phyloP scores from a whole-genome alignment of 495 filamentous ascomycete species.

The Daldinia childiae region DNA sequence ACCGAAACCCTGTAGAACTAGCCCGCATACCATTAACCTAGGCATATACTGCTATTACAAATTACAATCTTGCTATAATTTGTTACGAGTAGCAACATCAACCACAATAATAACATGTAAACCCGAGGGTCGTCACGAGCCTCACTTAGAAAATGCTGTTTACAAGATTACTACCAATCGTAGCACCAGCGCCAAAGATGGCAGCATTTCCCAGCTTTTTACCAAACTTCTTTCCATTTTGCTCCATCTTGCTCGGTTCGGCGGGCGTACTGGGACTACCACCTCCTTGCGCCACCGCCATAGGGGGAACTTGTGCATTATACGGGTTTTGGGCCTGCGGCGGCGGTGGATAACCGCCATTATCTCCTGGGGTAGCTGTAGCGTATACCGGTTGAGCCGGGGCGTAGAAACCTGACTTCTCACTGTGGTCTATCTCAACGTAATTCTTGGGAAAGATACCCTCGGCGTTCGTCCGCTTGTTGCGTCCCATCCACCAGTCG shows the following conservation, averaged over 20 bases:
- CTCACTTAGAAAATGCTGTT: conserved; percentile 82
- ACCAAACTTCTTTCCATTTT: conserved; percentile 68
- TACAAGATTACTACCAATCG: conserved; percentile 90
- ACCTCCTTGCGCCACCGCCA: conserved; percentile 53
- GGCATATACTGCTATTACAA: not conserved
- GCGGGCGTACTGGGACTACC: conserved; percentile 14
- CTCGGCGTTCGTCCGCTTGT: conserved; percentile 78
- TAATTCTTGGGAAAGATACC: conserved; percentile 93
- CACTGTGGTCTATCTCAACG: conserved; percentile 66
- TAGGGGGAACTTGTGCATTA: conserved; percentile 61
- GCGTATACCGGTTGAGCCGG: conserved; percentile 47
- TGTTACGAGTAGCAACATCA: not conserved
- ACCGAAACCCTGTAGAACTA: not conserved
- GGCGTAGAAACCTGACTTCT: conserved; percentile 48
- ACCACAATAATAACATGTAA: not conserved
- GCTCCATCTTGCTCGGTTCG: conserved; percentile 56
- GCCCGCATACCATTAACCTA: not conserved
- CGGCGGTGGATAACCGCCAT: conserved; percentile 46
- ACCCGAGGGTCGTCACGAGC: not conserved
- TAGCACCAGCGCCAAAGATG: conserved; percentile 86
- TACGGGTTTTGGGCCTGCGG: conserved; percentile 56
- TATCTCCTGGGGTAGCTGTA: conserved; percentile 25
- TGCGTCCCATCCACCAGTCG: conserved; percentile 95
- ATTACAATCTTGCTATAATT: not conserved
- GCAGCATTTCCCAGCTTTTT: conserved; percentile 81